Conservation (phyloP, 2,329 filamentous ascomycete genomes). For the Onygenales sp. region DNA sequence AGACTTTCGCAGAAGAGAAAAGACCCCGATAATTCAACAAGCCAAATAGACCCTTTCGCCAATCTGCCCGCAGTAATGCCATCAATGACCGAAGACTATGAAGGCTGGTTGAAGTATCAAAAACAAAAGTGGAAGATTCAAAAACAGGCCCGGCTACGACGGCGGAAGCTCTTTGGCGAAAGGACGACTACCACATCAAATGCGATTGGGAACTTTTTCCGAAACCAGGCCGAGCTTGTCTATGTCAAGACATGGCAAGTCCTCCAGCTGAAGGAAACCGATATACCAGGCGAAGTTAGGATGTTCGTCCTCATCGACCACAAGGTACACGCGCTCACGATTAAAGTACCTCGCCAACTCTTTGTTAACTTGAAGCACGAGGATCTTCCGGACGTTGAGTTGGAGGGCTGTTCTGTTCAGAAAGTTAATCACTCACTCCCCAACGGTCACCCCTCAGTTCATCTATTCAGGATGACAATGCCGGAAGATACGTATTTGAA, state of each 20-base stretch:
- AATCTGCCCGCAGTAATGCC: slow-evolving; percentile 77
- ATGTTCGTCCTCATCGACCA: slow-evolving; percentile 89
- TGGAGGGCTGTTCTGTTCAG: slow-evolving; percentile 78
- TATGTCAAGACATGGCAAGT: slow-evolving; percentile 95
- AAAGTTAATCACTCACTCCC: slow-evolving; percentile 90
- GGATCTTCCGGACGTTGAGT: slow-evolving; percentile 78
- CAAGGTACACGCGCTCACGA: slow-evolving; percentile 78
- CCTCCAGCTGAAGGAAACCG: slow-evolving; percentile 72
- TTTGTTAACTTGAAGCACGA: slow-evolving; percentile 86
- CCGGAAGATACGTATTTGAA: slow-evolving; percentile 78
- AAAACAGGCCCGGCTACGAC: slow-evolving; percentile 73
- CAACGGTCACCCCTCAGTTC: slow-evolving; percentile 86
- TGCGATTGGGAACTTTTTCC: slow-evolving; percentile 63
- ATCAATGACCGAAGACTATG: slow-evolving; percentile 73
- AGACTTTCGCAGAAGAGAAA: slow-evolving; percentile 59
- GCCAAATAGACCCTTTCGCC: slow-evolving; percentile 68
- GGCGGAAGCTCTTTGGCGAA: slow-evolving; percentile 89
- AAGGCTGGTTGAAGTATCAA: slow-evolving; percentile 81
- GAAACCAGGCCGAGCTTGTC: slow-evolving; percentile 81
- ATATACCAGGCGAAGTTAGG: slow-evolving; percentile 74
- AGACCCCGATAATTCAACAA: slow-evolving; percentile 55
- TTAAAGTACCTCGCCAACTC: slow-evolving; percentile 80
- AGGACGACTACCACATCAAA: slow-evolving; percentile 53
- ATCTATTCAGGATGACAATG: slow-evolving; percentile 90
- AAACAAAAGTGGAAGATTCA: slow-evolving; percentile 99